Percentiles rank a stretch among this genome's conserved stretches.
phyloP scores from a whole-genome alignment of 225 moss, liverwort and hornwort species.

The Antitrichia curtipendula region DNA sequence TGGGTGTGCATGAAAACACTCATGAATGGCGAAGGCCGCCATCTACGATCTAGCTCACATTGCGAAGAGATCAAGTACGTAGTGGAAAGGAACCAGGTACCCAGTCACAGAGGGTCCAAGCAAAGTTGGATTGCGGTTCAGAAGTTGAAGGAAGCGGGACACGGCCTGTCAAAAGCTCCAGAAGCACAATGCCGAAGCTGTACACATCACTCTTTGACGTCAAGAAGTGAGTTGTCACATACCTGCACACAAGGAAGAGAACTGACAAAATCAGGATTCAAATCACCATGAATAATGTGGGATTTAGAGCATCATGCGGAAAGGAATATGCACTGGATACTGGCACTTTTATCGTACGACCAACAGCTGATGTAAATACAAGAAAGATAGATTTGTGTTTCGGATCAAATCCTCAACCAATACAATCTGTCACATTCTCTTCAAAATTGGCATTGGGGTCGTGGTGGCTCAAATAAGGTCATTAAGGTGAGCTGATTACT shows the following conservation, averaged over 20 bases:
- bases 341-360: too few species aligned
- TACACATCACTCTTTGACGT: constrained; percentile 41
- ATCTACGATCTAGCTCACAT: neutral
- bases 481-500: neutral
- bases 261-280: neutral
- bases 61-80: neutral
- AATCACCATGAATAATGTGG: neutral
- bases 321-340: too few species aligned
- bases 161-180: constrained; percentile 50
- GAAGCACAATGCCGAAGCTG: constrained; percentile 50
- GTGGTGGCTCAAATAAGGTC: neutral
- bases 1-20: neutral
- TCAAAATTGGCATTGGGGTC: neutral
- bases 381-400: neutral
- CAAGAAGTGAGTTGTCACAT: constrained; percentile 18
- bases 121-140: neutral
- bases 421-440: neutral
- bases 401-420: neutral
- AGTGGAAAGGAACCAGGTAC: neutral
- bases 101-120: neutral
- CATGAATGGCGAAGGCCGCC: too few species aligned
- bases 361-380: neutral
- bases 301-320: neutral
- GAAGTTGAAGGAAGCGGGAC: neutral
- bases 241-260: constrained; percentile 7